Evolutionary conservation across 2,329 filamentous ascomycete genomes (phyloP).

Genomic region (Elsinoe batatas): DNA sequence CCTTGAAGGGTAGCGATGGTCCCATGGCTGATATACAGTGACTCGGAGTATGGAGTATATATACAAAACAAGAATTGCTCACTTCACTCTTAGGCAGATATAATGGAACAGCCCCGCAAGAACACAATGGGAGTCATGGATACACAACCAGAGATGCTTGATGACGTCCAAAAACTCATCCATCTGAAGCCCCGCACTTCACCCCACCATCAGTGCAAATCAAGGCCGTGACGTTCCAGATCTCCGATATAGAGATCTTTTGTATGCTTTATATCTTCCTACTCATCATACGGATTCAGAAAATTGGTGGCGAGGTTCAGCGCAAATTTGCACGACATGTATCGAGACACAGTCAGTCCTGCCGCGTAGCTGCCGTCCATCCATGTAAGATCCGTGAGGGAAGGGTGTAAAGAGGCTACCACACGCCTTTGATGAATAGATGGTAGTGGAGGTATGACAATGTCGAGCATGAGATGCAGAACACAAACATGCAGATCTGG

Average conservation of each 20-base stretch:
- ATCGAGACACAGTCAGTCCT: no score
- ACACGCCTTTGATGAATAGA: not conserved
- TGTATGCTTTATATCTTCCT: no score
- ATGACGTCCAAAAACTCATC: not conserved
- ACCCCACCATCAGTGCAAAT: not conserved
- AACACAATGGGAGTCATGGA: not conserved
- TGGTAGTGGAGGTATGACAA: not conserved
- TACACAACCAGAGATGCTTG: not conserved
- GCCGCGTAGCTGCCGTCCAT: no score
- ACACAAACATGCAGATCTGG: not conserved
- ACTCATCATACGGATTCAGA: no score
- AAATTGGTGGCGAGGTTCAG: no score
- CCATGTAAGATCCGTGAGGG: not conserved
- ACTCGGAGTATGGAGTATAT: no score
- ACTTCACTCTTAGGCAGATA: no score
- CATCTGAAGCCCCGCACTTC: not conserved
- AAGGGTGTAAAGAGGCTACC: not conserved
- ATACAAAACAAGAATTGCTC: no score
- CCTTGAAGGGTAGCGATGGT: slow-evolving; percentile 36
- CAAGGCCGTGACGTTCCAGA: not conserved
- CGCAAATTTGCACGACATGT: no score
- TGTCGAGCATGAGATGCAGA: not conserved
- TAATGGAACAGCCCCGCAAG: not conserved
- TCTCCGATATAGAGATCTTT: not conserved
- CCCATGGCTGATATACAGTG: slow-evolving; percentile 20